Evolutionary conservation across 805 yeast genomes (phyloP), one percentile per base, ranked within the genome.

Genomic region (Sugiyamaella marilandica): DNA sequence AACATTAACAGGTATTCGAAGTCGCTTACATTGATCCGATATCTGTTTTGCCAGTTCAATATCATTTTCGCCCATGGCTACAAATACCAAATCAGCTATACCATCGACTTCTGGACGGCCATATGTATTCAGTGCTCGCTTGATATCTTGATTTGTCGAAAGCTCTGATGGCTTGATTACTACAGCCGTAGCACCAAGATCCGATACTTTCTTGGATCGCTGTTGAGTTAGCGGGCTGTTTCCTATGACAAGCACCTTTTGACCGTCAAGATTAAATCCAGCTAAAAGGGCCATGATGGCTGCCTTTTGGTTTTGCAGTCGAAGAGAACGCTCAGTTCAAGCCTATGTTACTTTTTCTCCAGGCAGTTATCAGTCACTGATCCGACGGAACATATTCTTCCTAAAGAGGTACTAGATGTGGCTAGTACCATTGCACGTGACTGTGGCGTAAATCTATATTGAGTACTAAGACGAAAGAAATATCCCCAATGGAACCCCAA

Each of bases 1-100:
- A 0, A 87, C 84, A 64, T 89, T 90, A 45, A 92, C 75, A 0
- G 97, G 97, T 2, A 91, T 86, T 62, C 97, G 76, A 49, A 80
- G 70, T 50, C 74, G 68, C 44, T 67, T 68, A 69, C 97, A 88
- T 36, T 63, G 71, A 1, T 70, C 60, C 56, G 67, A 82, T 2
- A 33, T 50, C 13, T 1, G 53, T 60, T 10, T 56, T 47, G 50
- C 67, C 56, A 10, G 66, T 60, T 26, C 47, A 19, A n/a, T 21
- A 10, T 39, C 14, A 8, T 55, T 53, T 11, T 63, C 52, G 0
- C 76, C 69, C 2, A 81, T 62, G 13, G 80, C 75, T 1, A 89
- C 84, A 67, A 86, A 90, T 1, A 87, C 91, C 53, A 81, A 73
- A 65, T 91, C 97, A 3, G 88, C 88, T 2, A 87, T 73, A 29